Evolutionary conservation across 75 land plant genomes (phyloP).

Genomic region (Larix kaempferi): DNA sequence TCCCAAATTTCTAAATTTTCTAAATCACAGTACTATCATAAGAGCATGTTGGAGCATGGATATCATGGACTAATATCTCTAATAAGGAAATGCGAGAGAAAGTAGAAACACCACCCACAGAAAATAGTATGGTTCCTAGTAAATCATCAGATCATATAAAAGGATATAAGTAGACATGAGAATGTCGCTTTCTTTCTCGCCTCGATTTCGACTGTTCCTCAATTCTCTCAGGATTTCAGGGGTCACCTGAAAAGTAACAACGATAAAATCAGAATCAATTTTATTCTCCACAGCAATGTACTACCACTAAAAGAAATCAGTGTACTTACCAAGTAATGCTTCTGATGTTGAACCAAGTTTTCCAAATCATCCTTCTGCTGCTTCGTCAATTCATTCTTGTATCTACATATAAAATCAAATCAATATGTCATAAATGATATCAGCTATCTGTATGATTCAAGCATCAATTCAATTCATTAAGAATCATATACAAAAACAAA

Average conservation of each 20-base stretch:
- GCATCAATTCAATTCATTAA: too few species aligned
- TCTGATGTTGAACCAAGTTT: not conserved
- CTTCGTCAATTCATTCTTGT: conserved; percentile 64
- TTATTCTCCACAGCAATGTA: not conserved
- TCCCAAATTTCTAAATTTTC: too few species aligned
- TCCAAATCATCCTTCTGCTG: conserved; percentile 66
- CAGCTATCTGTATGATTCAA: too few species aligned
- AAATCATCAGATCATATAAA: conserved; percentile 5
- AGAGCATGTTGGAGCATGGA: too few species aligned
- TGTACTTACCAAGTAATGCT: conserved; percentile 47
- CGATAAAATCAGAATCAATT: not conserved
- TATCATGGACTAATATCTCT: too few species aligned
- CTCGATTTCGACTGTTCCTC: conserved; percentile 72
- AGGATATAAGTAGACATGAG: conserved; percentile 60
- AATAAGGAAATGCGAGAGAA: not conserved
- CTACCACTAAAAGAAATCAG: not conserved
- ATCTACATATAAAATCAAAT: too few species aligned
- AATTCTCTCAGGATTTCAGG: conserved; percentile 90
- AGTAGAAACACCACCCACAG: not conserved
- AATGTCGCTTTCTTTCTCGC: conserved; percentile 65
- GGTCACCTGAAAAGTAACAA: conserved; percentile 60
- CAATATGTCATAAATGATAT: too few species aligned
- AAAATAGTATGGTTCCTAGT: not conserved
- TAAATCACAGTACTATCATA: too few species aligned
- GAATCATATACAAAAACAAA: too few species aligned